Conservation (phyloP, 2,329 filamentous ascomycete species). For the Cytospora paraplurivora region DNA sequence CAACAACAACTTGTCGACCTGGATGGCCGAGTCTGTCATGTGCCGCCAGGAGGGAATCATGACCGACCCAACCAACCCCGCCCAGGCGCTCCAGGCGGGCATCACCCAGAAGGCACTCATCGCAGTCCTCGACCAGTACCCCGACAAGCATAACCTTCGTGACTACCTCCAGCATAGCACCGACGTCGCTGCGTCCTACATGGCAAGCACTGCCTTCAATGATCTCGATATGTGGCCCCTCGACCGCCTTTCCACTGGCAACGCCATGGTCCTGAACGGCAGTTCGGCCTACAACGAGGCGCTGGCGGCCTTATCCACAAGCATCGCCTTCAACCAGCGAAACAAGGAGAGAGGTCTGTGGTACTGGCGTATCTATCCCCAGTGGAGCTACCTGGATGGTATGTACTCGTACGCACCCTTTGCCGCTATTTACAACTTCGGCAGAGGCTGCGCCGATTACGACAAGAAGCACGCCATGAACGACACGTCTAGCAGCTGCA, state of each 20-base stretch:
- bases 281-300: too few relatives aligned
- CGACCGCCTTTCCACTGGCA: slow-evolving; percentile 12
- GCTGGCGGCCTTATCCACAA: slow-evolving; percentile 2
- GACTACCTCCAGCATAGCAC: slow-evolving; percentile 2
- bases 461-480: background rate
- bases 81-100: slow-evolving; percentile 24
- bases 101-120: slow-evolving; percentile 16
- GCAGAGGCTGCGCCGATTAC: slow-evolving; percentile 33
- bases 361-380: slow-evolving; percentile 43
- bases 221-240: slow-evolving; percentile 3
- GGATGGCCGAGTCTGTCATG: slow-evolving; percentile 24
- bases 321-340: slow-evolving; percentile 24
- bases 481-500: background rate
- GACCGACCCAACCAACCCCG: background rate
- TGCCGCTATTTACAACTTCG: slow-evolving; percentile 39
- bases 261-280: background rate
- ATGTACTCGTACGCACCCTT: slow-evolving; percentile 46
- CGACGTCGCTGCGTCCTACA: background rate
- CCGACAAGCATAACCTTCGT: background rate
- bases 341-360: slow-evolving; percentile 37
- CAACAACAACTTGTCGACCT: slow-evolving; percentile 5
- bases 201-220: background rate
- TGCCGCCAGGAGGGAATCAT: slow-evolving; percentile 24
- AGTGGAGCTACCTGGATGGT: slow-evolving; percentile 54
- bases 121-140: background rate